phyloP scores from a whole-genome alignment of 805 yeast species.

The Candida schatavii region DNA sequence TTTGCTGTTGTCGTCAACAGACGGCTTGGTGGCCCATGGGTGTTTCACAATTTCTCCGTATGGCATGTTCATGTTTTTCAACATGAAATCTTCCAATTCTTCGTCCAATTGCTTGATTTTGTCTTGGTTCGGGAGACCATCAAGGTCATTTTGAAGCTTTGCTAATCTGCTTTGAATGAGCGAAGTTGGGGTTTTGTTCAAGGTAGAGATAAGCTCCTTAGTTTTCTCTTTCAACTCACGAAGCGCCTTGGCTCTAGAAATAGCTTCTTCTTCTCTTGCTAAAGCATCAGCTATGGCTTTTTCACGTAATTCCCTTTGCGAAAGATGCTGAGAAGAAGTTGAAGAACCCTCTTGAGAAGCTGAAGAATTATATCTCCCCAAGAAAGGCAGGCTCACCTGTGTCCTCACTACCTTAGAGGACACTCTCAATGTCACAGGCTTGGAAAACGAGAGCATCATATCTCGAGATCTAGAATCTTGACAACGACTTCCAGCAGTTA shows the following conservation, averaged over 20 bases:
- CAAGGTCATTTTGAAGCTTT: slow-evolving; percentile 29
- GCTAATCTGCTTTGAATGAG: slow-evolving; percentile 27
- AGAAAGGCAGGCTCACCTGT: no score
- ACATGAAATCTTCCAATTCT: slow-evolving; percentile 38
- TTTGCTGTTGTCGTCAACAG: slow-evolving; percentile 1
- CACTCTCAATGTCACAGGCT: neutral
- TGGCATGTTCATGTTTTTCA: slow-evolving; percentile 32
- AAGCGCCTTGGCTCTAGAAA: slow-evolving; percentile 30
- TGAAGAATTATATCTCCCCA: no score
- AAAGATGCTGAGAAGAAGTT: slow-evolving; percentile 5
- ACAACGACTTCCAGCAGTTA: no score
- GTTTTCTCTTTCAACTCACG: slow-evolving; percentile 30
- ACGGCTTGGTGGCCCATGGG: slow-evolving; percentile 28
- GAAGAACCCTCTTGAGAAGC: no score
- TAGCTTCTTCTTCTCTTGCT: slow-evolving; percentile 42
- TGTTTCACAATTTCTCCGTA: slow-evolving; percentile 22
- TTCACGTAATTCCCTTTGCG: slow-evolving; percentile 35
- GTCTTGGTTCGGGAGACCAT: slow-evolving; percentile 21
- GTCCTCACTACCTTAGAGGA: neutral
- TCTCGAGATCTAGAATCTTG: no score
- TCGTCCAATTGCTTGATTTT: slow-evolving; percentile 40
- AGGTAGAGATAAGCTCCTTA: slow-evolving; percentile 23
- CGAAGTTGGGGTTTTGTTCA: slow-evolving; percentile 33
- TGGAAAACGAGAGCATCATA: slow-evolving; percentile 1
- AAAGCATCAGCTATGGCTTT: slow-evolving; percentile 41